These are phyloP conservation scores for Cutaneotrichosporon cavernicola DNA, from an alignment of 1,284 basidiomycete species.

Conservation along the genomic window DNA sequence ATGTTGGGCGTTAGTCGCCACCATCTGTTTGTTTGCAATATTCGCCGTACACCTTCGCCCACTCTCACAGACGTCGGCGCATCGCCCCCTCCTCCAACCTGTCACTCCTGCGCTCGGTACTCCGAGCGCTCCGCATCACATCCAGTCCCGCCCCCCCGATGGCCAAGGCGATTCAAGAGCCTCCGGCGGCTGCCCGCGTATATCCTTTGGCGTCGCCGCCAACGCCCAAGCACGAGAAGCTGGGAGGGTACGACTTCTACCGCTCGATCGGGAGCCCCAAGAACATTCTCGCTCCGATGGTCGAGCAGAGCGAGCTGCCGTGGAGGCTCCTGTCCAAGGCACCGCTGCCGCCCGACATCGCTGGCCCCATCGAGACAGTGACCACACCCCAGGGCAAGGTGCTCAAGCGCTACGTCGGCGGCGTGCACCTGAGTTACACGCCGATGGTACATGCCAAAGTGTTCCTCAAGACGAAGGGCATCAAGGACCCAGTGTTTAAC, in stretches of 20 bases:
- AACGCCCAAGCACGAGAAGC: conserved; percentile 55
- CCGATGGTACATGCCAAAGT: conserved; percentile 98
- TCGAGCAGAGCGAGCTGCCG: conserved; percentile 92
- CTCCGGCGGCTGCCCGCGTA: neutral
- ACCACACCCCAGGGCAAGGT: conserved; percentile 14
- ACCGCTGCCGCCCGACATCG: conserved; percentile 60
- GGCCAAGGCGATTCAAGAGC: neutral
- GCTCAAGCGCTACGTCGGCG: conserved; percentile 38
- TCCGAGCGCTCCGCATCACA: conserved; percentile 10
- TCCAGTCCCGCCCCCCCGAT: neutral
- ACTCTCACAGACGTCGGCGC: neutral
- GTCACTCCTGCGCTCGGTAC: conserved; percentile 17
- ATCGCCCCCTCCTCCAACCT: conserved; percentile 1
- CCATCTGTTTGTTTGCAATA: neutral
- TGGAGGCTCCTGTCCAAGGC: conserved; percentile 86
- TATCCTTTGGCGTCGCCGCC: conserved; percentile 2
- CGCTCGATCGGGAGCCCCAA: conserved; percentile 76
- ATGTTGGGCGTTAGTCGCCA: conserved; percentile 2
- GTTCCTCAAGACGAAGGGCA: conserved; percentile 59
- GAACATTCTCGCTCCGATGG: conserved; percentile 93
- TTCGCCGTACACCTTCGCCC: neutral
- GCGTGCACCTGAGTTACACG: conserved; percentile 75
- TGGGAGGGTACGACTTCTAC: conserved; percentile 80
- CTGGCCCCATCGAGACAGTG: conserved; percentile 32
- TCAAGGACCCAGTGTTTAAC: conserved; percentile 63